Evolutionary conservation across 2,329 filamentous ascomycete species (phyloP).

Genomic region (Zelopaecilomyces penicillatus): DNA sequence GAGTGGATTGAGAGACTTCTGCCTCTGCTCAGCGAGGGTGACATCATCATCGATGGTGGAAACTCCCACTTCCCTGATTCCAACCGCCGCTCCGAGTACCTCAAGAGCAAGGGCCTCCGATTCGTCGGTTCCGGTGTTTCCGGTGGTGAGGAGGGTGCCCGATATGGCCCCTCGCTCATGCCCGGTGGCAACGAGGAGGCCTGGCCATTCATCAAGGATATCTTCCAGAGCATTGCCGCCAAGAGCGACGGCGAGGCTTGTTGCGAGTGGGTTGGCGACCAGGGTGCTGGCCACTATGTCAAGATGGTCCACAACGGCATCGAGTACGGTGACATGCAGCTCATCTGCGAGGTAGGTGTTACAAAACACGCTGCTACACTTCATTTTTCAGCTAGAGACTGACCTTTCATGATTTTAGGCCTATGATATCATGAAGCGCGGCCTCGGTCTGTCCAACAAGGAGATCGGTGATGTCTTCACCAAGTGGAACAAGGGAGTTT

Average conservation of each 20-base stretch:
- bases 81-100: conserved; percentile 92
- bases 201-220: conserved; percentile 97
- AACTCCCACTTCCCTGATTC: conserved; percentile 99
- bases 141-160: conserved; percentile 97
- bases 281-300: conserved; percentile 99
- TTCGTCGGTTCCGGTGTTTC: conserved; percentile 98
- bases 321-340: conserved; percentile 99
- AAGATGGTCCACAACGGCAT: conserved; percentile 99
- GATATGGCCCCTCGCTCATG: conserved; percentile 96
- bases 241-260: conserved; percentile 96
- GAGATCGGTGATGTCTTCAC: conserved; percentile 93
- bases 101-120: conserved; percentile 76
- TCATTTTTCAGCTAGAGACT: too few relatives aligned
- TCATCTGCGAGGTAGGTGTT: conserved; percentile 83
- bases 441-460: conserved; percentile 78
- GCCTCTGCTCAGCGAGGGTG: conserved; percentile 71
- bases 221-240: conserved; percentile 95
- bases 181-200: conserved; percentile 97
- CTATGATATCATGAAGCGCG: conserved; percentile 99
- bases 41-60: conserved; percentile 97
- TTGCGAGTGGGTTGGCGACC: conserved; percentile 99
- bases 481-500: conserved; percentile 97
- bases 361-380: background rate
- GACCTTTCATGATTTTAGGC: conserved; percentile 47
- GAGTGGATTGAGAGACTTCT: conserved; percentile 97